Percentiles rank a stretch among this genome's conserved stretches.
Evolutionary conservation across 768 basidiomycete species (phyloP).

Genomic region (Terana coerulea): DNA sequence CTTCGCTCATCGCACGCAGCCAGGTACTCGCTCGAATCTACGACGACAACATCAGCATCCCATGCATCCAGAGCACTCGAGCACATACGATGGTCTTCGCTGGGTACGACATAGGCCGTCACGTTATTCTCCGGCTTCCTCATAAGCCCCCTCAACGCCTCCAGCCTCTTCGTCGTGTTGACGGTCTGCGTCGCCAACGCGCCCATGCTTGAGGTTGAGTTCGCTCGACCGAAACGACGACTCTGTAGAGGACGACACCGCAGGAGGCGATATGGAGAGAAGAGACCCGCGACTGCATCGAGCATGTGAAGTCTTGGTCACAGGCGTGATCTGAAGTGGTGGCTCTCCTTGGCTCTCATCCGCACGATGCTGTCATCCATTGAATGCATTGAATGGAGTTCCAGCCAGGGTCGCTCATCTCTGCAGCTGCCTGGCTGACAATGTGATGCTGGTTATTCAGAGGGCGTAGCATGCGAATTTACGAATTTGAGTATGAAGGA

Average conservation of each 20-base stretch:
- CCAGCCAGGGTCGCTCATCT: too few species aligned
- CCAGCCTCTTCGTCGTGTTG: conserved; percentile 60
- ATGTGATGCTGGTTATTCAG: too few species aligned
- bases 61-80: not conserved
- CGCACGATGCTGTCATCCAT: too few species aligned
- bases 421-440: too few species aligned
- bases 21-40: conserved; percentile 88
- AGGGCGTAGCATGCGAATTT: too few species aligned
- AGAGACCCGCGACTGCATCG: conserved; percentile 5
- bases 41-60: not conserved
- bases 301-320: conserved; percentile 8
- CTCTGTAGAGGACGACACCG: conserved; percentile 3
- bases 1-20: conserved; percentile 82
- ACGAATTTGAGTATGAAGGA: too few species aligned
- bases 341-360: too few species aligned
- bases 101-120: conserved; percentile 78
- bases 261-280: conserved; percentile 11
- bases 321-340: too few species aligned
- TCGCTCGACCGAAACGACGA: not conserved
- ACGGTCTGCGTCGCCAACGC: conserved; percentile 39
- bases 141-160: conserved; percentile 69
- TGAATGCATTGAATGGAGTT: too few species aligned
- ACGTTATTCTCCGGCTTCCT: conserved; percentile 47
- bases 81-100: conserved; percentile 86
- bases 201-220: conserved; percentile 33